Conservation (phyloP, 169 alveolate genomes). For the Eimeria praecox region DNA sequence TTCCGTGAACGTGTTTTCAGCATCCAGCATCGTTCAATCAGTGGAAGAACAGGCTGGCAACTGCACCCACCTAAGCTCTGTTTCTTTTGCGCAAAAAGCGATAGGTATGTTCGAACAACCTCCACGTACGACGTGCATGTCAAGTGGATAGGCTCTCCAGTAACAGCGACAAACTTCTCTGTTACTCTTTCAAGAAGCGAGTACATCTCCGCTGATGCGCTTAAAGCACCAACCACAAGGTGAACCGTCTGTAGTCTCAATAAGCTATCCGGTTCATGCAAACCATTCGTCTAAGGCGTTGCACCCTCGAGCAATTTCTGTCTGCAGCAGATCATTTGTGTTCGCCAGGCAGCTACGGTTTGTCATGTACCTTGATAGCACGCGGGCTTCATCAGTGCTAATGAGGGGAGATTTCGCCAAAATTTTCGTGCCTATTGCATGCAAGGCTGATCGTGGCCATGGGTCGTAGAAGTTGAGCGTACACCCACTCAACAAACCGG, state of each 20-base stretch:
- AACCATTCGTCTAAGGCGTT: not conserved
- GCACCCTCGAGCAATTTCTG: not conserved
- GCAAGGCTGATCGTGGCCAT: conserved; percentile 97
- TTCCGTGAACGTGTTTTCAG: not conserved
- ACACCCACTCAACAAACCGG: conserved; percentile 65
- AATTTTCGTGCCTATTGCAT: conserved; percentile 52
- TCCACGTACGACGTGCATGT: conserved; percentile 61
- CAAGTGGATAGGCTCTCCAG: conserved; percentile 74
- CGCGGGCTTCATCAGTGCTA: conserved; percentile 41
- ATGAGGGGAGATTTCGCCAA: conserved; percentile 9
- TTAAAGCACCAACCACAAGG: conserved; percentile 24
- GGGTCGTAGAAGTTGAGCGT: conserved; percentile 88
- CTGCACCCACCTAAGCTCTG: conserved; percentile 73
- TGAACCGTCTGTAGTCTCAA: not conserved
- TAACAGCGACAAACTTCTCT: not conserved
- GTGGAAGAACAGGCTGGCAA: not conserved
- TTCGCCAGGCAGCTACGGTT: not conserved
- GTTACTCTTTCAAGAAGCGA: conserved; percentile 29
- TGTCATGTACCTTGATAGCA: conserved; percentile 29
- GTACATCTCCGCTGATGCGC: conserved; percentile 71
- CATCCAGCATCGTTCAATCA: not conserved
- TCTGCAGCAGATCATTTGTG: not conserved
- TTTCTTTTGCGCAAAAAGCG: conserved; percentile 76
- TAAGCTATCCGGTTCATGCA: not conserved
- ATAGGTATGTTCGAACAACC: conserved; percentile 47